Percentiles rank a stretch among this genome's conserved stretches.
phyloP scores from a whole-genome alignment of 305 asterid species.

The Solanum hybrid region DNA sequence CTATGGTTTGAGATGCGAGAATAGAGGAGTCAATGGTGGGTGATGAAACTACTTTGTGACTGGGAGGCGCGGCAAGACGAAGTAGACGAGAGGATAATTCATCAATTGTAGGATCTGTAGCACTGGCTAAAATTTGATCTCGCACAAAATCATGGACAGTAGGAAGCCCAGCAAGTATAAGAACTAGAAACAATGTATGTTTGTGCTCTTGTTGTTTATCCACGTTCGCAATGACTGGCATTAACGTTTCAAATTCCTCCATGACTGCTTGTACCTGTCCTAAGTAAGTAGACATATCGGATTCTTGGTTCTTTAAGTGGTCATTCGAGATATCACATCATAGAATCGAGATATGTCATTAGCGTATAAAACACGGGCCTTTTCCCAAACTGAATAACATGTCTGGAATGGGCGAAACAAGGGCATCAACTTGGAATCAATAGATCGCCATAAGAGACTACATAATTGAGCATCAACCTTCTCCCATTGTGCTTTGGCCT shows the following conservation, averaged over 20 bases:
- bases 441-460: neutral
- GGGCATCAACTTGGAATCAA: neutral
- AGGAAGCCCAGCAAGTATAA: neutral
- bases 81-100: neutral
- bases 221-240: neutral
- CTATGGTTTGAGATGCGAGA: neutral
- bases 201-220: neutral
- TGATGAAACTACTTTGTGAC: neutral
- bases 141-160: neutral
- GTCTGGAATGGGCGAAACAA: neutral
- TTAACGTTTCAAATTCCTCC: neutral
- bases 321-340: neutral
- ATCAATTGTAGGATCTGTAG: neutral
- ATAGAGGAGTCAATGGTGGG: neutral
- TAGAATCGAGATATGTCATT: neutral
- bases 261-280: neutral
- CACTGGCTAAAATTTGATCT: neutral
- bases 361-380: neutral
- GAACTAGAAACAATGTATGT: neutral
- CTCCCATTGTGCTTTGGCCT: neutral
- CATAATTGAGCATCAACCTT: neutral
- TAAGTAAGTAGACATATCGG: neutral
- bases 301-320: neutral
- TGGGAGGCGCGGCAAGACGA: neutral
- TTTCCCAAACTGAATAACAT: neutral